Evolutionary conservation across 2,329 filamentous ascomycete genomes (phyloP), one percentile per base, ranked within the genome.

Genomic region (Thermochaetoides dissita): DNA sequence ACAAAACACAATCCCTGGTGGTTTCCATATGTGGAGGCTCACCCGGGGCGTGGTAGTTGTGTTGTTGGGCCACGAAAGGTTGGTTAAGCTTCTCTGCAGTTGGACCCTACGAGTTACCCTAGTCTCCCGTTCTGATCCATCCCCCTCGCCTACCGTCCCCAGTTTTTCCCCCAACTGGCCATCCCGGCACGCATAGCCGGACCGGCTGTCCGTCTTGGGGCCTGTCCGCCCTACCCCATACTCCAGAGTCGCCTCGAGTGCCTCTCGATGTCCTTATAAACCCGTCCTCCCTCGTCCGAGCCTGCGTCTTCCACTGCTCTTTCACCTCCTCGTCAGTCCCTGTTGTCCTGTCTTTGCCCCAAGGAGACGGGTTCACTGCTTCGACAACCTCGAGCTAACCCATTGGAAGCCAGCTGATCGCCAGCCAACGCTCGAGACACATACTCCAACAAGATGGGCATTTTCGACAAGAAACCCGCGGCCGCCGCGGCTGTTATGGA

Each of bases 401-500:
- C 17, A 24, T 24, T 3, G 17, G 17, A 24, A 24, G 17, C 17
- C 17, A 24, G 17, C 17, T 24, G 17, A 39, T 37, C 45, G 36
- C 39, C 45, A 43, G 36, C 36, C 36, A 36, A 44, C 17, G 39
- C 32, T 41, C 36, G 36, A 40, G 38, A 38, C 6, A 39, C 42
- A 37, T 38, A 30, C 30, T 41, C 36, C 35, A 36, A 40, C 46
- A 53, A 40, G 30, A 56, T 55, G 54, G 53, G 53, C 32, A 36
- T 57, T 40, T 48, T 58, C 46, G 39, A 43, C 42, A 55, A 53
- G 48, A 53, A 55, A 48, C 34, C 46, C 49, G 47, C 52, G 37
- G 51, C 50, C 32, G 43, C 46, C 12, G 39, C 38, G 37, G 46
- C 45, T 33, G 65, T 64, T 42, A 63, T 64, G 51, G 63, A 65